phyloP scores from a whole-genome alignment of 2,329 filamentous ascomycete species.

The Fusarium sp. region DNA sequence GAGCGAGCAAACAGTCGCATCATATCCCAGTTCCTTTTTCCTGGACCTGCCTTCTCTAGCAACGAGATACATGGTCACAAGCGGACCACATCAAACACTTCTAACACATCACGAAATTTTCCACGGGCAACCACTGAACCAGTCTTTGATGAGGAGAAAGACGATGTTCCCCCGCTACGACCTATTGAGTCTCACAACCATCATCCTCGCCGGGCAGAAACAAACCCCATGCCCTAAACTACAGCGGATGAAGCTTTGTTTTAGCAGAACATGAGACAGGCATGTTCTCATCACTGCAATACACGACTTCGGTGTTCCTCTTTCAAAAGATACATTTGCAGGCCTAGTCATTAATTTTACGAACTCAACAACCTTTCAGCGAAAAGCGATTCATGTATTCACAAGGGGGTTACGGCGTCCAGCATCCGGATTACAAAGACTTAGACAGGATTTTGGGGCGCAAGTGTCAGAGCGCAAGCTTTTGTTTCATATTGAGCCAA shows the following conservation, averaged over 20 bases:
- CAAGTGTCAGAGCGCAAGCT: constrained; percentile 28
- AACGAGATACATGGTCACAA: constrained; percentile 50
- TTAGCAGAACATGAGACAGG: neutral
- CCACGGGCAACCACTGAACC: constrained; percentile 49
- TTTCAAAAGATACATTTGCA: neutral
- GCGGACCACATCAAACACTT: constrained; percentile 50
- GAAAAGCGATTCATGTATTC: constrained; percentile 27
- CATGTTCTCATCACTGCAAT: neutral
- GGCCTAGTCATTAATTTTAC: constrained; percentile 17
- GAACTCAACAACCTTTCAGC: constrained; percentile 13
- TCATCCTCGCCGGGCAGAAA: constrained; percentile 50
- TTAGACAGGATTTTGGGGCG: constrained; percentile 24
- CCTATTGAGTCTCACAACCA: constrained; percentile 45
- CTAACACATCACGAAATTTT: constrained; percentile 45
- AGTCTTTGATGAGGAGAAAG: constrained; percentile 47
- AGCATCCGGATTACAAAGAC: constrained; percentile 11
- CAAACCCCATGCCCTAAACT: constrained; percentile 45
- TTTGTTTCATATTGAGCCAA: constrained; percentile 5
- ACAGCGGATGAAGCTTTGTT: neutral
- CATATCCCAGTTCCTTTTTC: constrained; percentile 64
- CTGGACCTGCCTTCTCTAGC: constrained; percentile 60
- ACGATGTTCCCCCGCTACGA: constrained; percentile 47
- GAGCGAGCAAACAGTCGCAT: constrained; percentile 59
- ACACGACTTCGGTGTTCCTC: neutral
- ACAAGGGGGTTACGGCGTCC: constrained; percentile 25